phyloP scores from a whole-genome alignment of 2,329 filamentous ascomycete species.

The Cladobotryum protrusum region DNA sequence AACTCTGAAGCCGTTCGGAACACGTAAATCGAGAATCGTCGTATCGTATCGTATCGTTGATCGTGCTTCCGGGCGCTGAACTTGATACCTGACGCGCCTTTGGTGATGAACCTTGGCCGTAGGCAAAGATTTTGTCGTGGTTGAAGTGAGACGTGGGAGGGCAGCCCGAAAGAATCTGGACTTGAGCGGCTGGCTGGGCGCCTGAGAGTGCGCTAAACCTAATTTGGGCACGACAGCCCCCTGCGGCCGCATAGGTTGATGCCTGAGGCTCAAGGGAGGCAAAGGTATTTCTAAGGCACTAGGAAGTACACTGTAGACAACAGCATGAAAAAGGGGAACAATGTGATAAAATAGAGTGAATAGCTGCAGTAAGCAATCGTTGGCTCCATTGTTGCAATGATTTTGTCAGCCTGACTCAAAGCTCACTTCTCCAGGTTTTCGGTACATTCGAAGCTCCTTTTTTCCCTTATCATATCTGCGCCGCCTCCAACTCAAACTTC shows the following conservation, averaged over 20 bases:
- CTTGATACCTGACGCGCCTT: slow-evolving; percentile 47
- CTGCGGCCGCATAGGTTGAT: slow-evolving; percentile 11
- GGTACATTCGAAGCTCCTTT: background rate
- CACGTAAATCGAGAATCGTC: slow-evolving; percentile 31
- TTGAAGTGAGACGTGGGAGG: slow-evolving; percentile 34
- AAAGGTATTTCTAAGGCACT: background rate
- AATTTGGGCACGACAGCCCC: slow-evolving; percentile 16
- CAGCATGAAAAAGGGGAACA: background rate
- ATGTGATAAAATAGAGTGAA: background rate
- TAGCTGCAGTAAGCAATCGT: background rate
- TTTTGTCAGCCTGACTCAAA: slow-evolving; percentile 3
- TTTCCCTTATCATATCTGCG: no score
- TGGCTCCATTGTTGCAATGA: background rate
- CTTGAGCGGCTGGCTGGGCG: slow-evolving; percentile 32
- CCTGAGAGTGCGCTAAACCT: slow-evolving; percentile 27
- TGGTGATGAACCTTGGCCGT: slow-evolving; percentile 37
- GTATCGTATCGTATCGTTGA: slow-evolving; percentile 25
- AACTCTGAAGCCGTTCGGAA: slow-evolving; percentile 32
- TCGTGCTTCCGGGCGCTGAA: slow-evolving; percentile 27
- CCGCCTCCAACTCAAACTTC: no score
- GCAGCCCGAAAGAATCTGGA: slow-evolving; percentile 40
- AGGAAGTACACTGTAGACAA: background rate
- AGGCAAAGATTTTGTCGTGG: slow-evolving; percentile 39
- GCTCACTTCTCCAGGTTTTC: background rate
- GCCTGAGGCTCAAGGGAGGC: slow-evolving; percentile 22